Percentiles rank a stretch among this genome's conserved stretches.
Evolutionary conservation across 805 yeast genomes (phyloP).

Genomic region (Saccharomycopsis fodiens): DNA sequence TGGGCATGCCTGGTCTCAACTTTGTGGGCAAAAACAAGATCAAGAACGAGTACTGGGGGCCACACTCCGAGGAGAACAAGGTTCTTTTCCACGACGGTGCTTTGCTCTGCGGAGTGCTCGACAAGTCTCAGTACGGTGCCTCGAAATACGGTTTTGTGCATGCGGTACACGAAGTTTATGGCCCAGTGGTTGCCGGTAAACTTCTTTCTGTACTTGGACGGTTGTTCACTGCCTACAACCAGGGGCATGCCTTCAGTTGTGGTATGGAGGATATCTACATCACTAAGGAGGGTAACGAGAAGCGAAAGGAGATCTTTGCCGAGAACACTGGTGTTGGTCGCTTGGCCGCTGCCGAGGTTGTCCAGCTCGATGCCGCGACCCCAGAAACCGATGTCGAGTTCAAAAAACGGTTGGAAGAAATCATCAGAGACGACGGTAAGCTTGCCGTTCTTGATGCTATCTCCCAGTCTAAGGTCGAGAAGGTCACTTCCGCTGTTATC

Average conservation of each 20-base stretch:
- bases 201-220: conserved; percentile 89
- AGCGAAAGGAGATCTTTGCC: conserved; percentile 79
- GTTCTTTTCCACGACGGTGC: conserved; percentile 86
- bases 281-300: conserved; percentile 81
- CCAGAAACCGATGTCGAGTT: conserved; percentile 64
- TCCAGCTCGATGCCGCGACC: conserved; percentile 55
- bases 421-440: conserved; percentile 86
- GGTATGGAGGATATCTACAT: conserved; percentile 98
- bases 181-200: conserved; percentile 84
- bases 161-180: conserved; percentile 92
- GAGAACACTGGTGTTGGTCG: conserved; percentile 79
- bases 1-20: conserved; percentile 85
- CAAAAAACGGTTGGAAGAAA: conserved; percentile 83
- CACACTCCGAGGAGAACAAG: conserved; percentile 72
- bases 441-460: conserved; percentile 93
- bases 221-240: conserved; percentile 87
- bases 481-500: conserved; percentile 91
- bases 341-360: conserved; percentile 89
- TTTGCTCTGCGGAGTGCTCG: conserved; percentile 84
- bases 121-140: conserved; percentile 98
- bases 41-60: conserved; percentile 93
- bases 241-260: conserved; percentile 92
- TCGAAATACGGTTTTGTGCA: conserved; percentile 95
- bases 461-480: conserved; percentile 85
- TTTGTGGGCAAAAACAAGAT: conserved; percentile 77